phyloP scores from a whole-genome alignment of 2,329 filamentous ascomycete species.

The Dactylonectria macrodidyma region DNA sequence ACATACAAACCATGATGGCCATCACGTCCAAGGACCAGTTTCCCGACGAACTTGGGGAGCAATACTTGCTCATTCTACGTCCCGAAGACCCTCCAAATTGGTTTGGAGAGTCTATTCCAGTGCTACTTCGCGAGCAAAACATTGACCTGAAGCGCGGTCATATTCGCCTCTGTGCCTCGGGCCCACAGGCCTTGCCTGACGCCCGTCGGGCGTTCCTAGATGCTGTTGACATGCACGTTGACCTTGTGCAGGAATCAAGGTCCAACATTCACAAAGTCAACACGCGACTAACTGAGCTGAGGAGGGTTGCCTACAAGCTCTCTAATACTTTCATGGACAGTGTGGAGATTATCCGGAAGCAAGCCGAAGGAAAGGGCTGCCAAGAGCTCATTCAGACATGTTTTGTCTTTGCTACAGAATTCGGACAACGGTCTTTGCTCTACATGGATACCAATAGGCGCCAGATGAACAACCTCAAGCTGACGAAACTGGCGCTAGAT shows the following conservation, averaged over 20 bases:
- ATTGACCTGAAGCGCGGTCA: conserved; percentile 91
- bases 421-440: conserved; percentile 92
- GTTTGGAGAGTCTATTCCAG: conserved; percentile 82
- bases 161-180: conserved; percentile 89
- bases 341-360: conserved; percentile 90
- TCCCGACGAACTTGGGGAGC: conserved; percentile 80
- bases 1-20: conserved; percentile 88
- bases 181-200: conserved; percentile 83
- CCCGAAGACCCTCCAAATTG: conserved; percentile 86
- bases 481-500: conserved; percentile 92
- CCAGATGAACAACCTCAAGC: conserved; percentile 96
- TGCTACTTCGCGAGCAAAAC: conserved; percentile 81
- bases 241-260: conserved; percentile 90
- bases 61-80: conserved; percentile 86
- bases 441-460: conserved; percentile 97
- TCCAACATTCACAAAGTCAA: conserved; percentile 96
- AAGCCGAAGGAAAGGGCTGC: conserved; percentile 87
- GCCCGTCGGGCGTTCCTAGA: conserved; percentile 86
- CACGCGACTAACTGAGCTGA: conserved; percentile 90
- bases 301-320: conserved; percentile 94
- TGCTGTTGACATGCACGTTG: conserved; percentile 86
- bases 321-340: conserved; percentile 99
- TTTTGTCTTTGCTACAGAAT: conserved; percentile 99
- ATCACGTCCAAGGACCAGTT: conserved; percentile 71
- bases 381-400: conserved; percentile 98